Percentiles rank a stretch among this genome's conserved stretches.
Evolutionary conservation across 163 green algal genomes (phyloP).

Genomic region (Picocystis sp.): DNA sequence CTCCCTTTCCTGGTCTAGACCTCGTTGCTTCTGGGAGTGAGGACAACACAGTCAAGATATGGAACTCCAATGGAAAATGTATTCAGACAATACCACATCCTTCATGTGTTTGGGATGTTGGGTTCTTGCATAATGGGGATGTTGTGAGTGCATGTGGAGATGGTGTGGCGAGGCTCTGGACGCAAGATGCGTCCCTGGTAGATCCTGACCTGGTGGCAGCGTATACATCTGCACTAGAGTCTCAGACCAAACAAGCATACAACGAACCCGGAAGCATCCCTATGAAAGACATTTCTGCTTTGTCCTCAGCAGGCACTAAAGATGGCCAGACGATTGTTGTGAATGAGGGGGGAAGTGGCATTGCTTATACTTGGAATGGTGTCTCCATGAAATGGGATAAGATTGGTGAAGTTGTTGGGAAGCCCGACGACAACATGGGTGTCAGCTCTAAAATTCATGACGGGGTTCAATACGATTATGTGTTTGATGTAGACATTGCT

Average conservation of each 20-base stretch:
- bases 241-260: neutral
- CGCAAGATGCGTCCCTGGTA: slow-evolving; percentile 11
- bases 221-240: neutral
- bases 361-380: slow-evolving; percentile 62
- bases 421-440: slow-evolving; percentile 19
- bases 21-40: slow-evolving; percentile 56
- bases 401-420: slow-evolving; percentile 56
- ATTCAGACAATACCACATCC: slow-evolving; percentile 27
- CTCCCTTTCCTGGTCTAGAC: slow-evolving; percentile 7
- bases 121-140: slow-evolving; percentile 57
- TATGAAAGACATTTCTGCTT: slow-evolving; percentile 43
- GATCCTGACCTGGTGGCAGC: neutral
- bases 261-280: slow-evolving; percentile 12
- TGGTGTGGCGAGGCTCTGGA: slow-evolving; percentile 60
- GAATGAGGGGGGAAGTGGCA: slow-evolving; percentile 18
- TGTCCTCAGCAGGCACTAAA: slow-evolving; percentile 42
- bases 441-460: slow-evolving; percentile 20
- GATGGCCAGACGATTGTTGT: slow-evolving; percentile 70
- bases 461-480: slow-evolving; percentile 54
- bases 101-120: slow-evolving; percentile 66
- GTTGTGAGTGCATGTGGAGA: slow-evolving; percentile 70
- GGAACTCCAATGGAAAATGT: slow-evolving; percentile 38
- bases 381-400: slow-evolving; percentile 57
- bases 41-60: slow-evolving; percentile 56
- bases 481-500: slow-evolving; percentile 89